Evolutionary conservation across 805 yeast species (phyloP).

Genomic region (Metschnikowia continentalis): DNA sequence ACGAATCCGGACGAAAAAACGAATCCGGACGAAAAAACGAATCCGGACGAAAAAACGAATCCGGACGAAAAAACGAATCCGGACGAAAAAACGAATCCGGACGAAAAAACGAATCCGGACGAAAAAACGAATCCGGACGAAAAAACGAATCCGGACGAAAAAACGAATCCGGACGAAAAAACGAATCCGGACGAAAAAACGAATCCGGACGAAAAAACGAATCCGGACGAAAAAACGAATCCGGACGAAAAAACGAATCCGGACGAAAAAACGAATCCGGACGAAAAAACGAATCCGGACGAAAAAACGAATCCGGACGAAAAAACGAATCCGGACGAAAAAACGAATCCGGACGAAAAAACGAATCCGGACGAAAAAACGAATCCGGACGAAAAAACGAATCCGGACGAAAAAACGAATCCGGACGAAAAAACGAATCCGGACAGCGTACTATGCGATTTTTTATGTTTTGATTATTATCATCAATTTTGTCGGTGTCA

Average conservation of each 20-base stretch:
- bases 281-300: slow-evolving; percentile 44
- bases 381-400: slow-evolving; percentile 45
- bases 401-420: slow-evolving; percentile 45
- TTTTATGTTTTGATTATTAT: slow-evolving; percentile 47
- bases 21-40: slow-evolving; percentile 45
- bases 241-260: slow-evolving; percentile 45
- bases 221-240: slow-evolving; percentile 45
- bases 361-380: slow-evolving; percentile 46
- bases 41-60: slow-evolving; percentile 45
- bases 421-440: slow-evolving; percentile 42
- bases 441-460: slow-evolving; percentile 49
- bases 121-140: slow-evolving; percentile 43
- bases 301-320: slow-evolving; percentile 43
- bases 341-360: slow-evolving; percentile 43
- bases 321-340: slow-evolving; percentile 43
- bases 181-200: slow-evolving; percentile 46
- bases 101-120: slow-evolving; percentile 44
- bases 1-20: slow-evolving; percentile 46
- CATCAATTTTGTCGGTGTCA: slow-evolving; percentile 17
- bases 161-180: slow-evolving; percentile 43
- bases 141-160: slow-evolving; percentile 43
- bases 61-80: slow-evolving; percentile 45
- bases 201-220: slow-evolving; percentile 45
- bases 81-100: slow-evolving; percentile 47
- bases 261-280: slow-evolving; percentile 47